These are phyloP conservation scores for Opeltia flavorubescens DNA, from an alignment of 495 filamentous ascomycete species.

Conservation along the genomic window DNA sequence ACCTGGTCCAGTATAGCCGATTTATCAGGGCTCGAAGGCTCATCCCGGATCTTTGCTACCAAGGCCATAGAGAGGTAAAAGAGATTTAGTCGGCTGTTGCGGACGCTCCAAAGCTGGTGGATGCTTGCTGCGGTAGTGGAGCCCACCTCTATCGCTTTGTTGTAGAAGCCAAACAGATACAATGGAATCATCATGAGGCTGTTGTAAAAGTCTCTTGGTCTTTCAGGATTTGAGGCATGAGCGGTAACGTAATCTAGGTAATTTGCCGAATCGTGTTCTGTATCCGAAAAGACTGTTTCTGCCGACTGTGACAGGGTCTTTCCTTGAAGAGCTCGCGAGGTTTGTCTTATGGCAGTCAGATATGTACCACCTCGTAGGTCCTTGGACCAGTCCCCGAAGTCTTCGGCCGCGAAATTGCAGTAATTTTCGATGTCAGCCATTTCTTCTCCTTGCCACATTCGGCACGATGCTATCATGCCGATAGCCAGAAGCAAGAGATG, in stretches of 20 bases:
- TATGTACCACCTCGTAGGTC: slow-evolving; percentile 71
- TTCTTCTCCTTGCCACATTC: slow-evolving; percentile 61
- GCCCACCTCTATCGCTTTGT: slow-evolving; percentile 53
- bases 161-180: slow-evolving; percentile 62
- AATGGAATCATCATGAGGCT: slow-evolving; percentile 56
- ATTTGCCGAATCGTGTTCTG: slow-evolving; percentile 44
- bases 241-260: slow-evolving; percentile 46
- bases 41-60: slow-evolving; percentile 44
- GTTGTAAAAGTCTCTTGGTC: slow-evolving; percentile 58
- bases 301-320: slow-evolving; percentile 51
- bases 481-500: slow-evolving; percentile 62
- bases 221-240: slow-evolving; percentile 36
- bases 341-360: slow-evolving; percentile 56
- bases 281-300: slow-evolving; percentile 53
- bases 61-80: slow-evolving; percentile 60
- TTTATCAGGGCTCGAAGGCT: slow-evolving; percentile 33
- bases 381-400: slow-evolving; percentile 56
- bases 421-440: slow-evolving; percentile 61
- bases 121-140: slow-evolving; percentile 42
- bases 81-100: slow-evolving; percentile 47
- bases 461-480: slow-evolving; percentile 54
- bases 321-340: slow-evolving; percentile 66
- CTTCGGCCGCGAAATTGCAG: slow-evolving; percentile 58
- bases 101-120: slow-evolving; percentile 55
- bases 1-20: slow-evolving; percentile 42